Percentiles rank a stretch among this genome's conserved stretches.
Conservation (phyloP, 129 eudicot genomes). For the Heracleum sosnowskyi region DNA sequence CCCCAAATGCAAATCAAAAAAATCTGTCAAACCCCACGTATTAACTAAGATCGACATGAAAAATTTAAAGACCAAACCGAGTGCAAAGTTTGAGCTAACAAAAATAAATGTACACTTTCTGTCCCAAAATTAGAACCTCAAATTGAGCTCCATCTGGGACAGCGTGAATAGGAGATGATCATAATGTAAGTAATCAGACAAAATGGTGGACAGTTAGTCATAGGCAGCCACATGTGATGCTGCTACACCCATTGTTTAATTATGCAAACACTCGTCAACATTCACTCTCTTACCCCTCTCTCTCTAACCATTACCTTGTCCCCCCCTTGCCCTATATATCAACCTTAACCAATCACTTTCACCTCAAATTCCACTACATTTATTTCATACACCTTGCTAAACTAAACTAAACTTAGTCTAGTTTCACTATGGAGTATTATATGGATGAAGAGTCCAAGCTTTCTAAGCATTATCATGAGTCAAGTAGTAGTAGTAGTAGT, state of each 20-base stretch:
- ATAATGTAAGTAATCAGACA: not conserved
- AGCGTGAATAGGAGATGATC: not conserved
- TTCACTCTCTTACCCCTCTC: conserved; percentile 11
- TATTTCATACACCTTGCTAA: conserved; percentile 2
- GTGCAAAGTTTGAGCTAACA: not conserved
- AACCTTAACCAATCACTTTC: not conserved
- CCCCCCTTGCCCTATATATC: not conserved
- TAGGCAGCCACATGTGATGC: conserved; percentile 46
- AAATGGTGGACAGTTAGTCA: conserved; percentile 29
- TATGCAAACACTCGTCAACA: conserved; percentile 24
- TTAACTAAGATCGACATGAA: not conserved
- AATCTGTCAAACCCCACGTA: not conserved
- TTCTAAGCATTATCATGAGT: conserved; percentile 35
- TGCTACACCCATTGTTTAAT: conserved; percentile 7
- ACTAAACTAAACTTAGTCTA: not conserved
- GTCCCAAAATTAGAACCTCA: not conserved
- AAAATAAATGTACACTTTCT: not conserved
- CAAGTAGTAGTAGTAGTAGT: conserved; percentile 30
- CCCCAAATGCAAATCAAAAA: not conserved
- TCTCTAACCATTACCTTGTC: conserved; percentile 1
- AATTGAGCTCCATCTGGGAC: not conserved
- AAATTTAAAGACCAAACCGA: not conserved
- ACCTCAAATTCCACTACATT: not conserved
- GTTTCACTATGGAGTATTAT: conserved; percentile 28
- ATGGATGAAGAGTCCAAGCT: conserved; percentile 72